Conservation (phyloP, 2,329 filamentous ascomycete genomes). For the Septoria linicola region DNA sequence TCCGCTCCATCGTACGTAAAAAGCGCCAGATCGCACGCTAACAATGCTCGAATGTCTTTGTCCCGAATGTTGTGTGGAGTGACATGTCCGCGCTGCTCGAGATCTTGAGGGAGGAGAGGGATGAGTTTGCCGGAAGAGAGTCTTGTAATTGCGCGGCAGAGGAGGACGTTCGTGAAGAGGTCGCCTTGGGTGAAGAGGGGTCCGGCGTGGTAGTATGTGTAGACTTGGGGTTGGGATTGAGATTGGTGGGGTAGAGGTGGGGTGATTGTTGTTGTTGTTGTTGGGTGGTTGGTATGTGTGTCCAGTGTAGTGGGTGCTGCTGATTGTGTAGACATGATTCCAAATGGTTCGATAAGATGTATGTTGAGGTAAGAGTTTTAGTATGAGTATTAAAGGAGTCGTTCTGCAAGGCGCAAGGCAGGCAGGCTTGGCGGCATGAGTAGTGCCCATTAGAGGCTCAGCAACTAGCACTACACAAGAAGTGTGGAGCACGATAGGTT, state of each 20-base stretch:
- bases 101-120: slow-evolving; percentile 19
- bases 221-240: not conserved
- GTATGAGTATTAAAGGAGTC: no score
- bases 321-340: no score
- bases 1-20: slow-evolving; percentile 23
- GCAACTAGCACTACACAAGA: no score
- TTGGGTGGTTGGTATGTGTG: not conserved
- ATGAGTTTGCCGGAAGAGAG: slow-evolving; percentile 16
- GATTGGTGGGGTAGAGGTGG: not conserved
- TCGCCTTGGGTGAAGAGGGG: slow-evolving; percentile 22
- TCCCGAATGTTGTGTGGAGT: slow-evolving; percentile 23
- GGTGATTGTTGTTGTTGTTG: not conserved
- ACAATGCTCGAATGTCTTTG: slow-evolving; percentile 20
- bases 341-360: no score
- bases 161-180: slow-evolving; percentile 19
- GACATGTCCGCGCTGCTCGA: slow-evolving; percentile 21
- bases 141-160: slow-evolving; percentile 15
- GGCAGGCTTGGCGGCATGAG: no score
- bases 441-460: no score
- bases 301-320: no score
- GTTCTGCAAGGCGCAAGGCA: no score
- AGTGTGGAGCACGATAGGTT: no score
- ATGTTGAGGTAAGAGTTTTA: no score
- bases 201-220: slow-evolving; percentile 24
- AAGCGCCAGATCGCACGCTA: slow-evolving; percentile 20